phyloP scores from a whole-genome alignment of 1,284 basidiomycete genomes.

The Trichosporon ovoides region DNA sequence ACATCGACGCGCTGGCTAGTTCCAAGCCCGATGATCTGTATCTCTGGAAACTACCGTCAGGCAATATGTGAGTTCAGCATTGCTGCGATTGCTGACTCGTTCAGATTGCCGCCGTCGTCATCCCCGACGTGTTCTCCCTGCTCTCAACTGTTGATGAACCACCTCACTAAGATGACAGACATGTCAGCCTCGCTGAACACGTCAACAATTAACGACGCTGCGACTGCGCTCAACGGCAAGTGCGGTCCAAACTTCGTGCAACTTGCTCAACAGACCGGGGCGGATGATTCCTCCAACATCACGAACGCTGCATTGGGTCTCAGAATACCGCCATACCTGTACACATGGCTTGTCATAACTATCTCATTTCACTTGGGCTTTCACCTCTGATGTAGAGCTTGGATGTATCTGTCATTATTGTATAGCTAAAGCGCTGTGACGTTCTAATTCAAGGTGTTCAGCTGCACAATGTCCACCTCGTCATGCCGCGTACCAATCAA shows the following conservation, averaged over 20 bases:
- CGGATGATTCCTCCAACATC: conserved; percentile 1
- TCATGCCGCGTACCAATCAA: neutral
- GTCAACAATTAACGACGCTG: conserved; percentile 30
- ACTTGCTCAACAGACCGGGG: neutral
- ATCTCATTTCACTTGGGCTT: neutral
- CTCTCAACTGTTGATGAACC: conserved; percentile 36
- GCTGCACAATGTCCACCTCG: conserved; percentile 8
- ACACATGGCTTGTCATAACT: neutral
- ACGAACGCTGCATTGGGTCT: neutral
- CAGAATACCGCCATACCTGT: neutral
- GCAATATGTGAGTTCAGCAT: conserved; percentile 36
- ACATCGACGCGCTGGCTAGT: conserved; percentile 36
- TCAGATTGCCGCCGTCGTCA: conserved; percentile 32
- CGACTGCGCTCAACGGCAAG: conserved; percentile 30
- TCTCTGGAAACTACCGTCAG: conserved; percentile 40
- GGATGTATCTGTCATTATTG: conserved; percentile 6
- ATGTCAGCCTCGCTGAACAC: conserved; percentile 35
- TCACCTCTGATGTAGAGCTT: neutral
- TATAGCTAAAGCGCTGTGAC: conserved; percentile 5
- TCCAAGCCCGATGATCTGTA: conserved; percentile 44
- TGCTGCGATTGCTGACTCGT: neutral
- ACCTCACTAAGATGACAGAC: conserved; percentile 23
- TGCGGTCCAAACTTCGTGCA: conserved; percentile 36
- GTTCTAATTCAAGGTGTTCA: conserved; percentile 9
- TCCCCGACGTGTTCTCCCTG: conserved; percentile 46